phyloP scores from a whole-genome alignment of 2,329 filamentous ascomycete genomes.

The Ascocoryne sarcoides region DNA sequence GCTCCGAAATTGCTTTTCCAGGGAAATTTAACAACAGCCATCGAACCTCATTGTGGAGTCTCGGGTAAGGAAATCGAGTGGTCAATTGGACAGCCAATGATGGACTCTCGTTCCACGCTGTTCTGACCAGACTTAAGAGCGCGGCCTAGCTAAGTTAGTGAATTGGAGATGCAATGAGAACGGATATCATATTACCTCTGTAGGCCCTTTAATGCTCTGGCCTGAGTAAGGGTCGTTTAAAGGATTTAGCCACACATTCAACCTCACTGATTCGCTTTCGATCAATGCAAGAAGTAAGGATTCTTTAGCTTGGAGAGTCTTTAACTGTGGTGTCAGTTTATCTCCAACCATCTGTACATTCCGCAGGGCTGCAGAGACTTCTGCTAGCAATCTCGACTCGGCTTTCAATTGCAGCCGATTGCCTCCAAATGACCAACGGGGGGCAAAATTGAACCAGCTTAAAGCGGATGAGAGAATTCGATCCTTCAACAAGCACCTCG shows the following conservation, averaged over 20 bases:
- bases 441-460: conserved; percentile 76
- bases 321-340: conserved; percentile 34
- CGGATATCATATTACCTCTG: conserved; percentile 31
- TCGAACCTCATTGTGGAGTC: conserved; percentile 66
- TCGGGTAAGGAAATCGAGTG: conserved; percentile 67
- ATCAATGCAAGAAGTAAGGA: conserved; percentile 73
- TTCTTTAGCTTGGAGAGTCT: conserved; percentile 68
- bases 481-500: conserved; percentile 80
- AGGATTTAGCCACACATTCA: conserved; percentile 86
- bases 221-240: conserved; percentile 46
- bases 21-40: conserved; percentile 75
- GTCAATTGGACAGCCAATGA: conserved; percentile 80
- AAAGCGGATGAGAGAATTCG: conserved; percentile 78
- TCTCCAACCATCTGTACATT: conserved; percentile 51
- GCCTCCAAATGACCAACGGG: conserved; percentile 91
- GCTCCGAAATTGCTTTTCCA: conserved; percentile 70
- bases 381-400: conserved; percentile 71
- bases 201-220: conserved; percentile 31
- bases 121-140: conserved; percentile 53
- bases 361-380: conserved; percentile 62
- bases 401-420: conserved; percentile 91
- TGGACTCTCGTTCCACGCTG: conserved; percentile 81
- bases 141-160: conserved; percentile 31
- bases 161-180: background rate
- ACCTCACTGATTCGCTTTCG: conserved; percentile 72